Percentiles rank a stretch among this genome's conserved stretches.
phyloP scores from a whole-genome alignment of 768 basidiomycete genomes.

The Termitomyces sp. region DNA sequence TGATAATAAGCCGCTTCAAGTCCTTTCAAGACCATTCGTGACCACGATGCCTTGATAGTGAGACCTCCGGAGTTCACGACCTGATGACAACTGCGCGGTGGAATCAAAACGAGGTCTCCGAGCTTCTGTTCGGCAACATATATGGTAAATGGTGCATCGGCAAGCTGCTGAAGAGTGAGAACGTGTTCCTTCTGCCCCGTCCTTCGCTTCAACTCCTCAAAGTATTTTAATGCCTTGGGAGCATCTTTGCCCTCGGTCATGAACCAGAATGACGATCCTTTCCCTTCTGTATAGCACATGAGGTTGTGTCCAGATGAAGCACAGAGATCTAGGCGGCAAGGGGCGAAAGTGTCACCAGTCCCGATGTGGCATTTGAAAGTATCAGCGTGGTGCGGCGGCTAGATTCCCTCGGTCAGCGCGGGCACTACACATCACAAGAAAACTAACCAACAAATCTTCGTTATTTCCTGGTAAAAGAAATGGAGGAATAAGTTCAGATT shows the following conservation, averaged over 20 bases:
- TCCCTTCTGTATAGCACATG: constrained; percentile 78
- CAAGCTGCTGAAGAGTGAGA: constrained; percentile 57
- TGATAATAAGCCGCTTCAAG: constrained; percentile 56
- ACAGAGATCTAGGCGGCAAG: constrained; percentile 81
- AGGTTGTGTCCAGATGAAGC: constrained; percentile 82
- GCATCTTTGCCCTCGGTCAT: constrained; percentile 67
- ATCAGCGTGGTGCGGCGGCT: constrained; percentile 45
- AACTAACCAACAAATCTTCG: constrained; percentile 51
- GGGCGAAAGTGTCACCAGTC: constrained; percentile 76
- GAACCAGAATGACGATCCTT: constrained; percentile 80
- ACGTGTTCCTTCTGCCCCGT: constrained; percentile 72
- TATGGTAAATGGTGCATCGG: constrained; percentile 59
- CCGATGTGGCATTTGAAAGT: constrained; percentile 86
- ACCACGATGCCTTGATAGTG: constrained; percentile 83
- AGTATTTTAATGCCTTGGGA: constrained; percentile 50
- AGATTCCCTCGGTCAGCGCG: neutral
- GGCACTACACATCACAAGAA: neutral
- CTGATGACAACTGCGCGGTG: constrained; percentile 78
- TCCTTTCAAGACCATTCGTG: constrained; percentile 69
- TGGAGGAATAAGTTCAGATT: constrained; percentile 43
- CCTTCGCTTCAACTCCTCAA: constrained; percentile 48
- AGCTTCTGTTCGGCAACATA: constrained; percentile 69
- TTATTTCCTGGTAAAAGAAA: constrained; percentile 43
- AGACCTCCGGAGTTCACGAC: constrained; percentile 78
- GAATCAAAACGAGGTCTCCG: constrained; percentile 79